Evolutionary conservation across 2,329 filamentous ascomycete genomes (phyloP), one percentile per base, ranked within the genome.

Genomic region (Aspergillus chevalieri): DNA sequence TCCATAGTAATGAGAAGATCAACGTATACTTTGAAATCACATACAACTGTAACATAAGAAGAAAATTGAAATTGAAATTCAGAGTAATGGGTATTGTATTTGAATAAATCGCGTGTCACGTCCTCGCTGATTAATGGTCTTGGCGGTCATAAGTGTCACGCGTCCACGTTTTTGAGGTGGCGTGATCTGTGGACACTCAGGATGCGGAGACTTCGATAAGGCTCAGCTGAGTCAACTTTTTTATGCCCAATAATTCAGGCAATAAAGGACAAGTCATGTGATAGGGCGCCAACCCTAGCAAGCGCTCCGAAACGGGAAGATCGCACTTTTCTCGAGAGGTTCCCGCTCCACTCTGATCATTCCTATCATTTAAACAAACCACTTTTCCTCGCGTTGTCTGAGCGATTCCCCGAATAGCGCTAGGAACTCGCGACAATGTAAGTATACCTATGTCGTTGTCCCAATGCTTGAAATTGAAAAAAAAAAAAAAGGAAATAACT

Each of bases 381-480:
- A 63, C 57, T 59, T 57, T 58, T 59, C 50, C 52, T 56, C 52
- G 65, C 70, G 65, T 76, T 72, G 73, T 75, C 64, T 70, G 68
- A 74, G 74, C 74, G 74, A 77, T 76, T 75, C 72, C 73, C 69
- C 73, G 73, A 76, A 74, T 64, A 69, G 70, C 73, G 67, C 69
- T 66, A 73, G 74, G 70, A 76, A 76, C 73, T 77, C 73, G 75
- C 74, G 68, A 75, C 73, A 74, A 77, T 76, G 74, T 74, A 68
- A 56, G 70, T 57, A 50, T 19, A 21, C 26, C 36, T 24, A 45
- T 44, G 48, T 34, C 38, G 19, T 21, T 46, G 8, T 8, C 12
- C n/a, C 41, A 24, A 12, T 34, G 46, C 49, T 39, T 14, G n/a
- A n/a, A 54, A 36, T 48, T 43, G 39, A 22, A 44, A 43, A 42